These are phyloP conservation scores for Speleostelium caveatum DNA, from an alignment of 78 protist genomes.

Conservation along the genomic window DNA sequence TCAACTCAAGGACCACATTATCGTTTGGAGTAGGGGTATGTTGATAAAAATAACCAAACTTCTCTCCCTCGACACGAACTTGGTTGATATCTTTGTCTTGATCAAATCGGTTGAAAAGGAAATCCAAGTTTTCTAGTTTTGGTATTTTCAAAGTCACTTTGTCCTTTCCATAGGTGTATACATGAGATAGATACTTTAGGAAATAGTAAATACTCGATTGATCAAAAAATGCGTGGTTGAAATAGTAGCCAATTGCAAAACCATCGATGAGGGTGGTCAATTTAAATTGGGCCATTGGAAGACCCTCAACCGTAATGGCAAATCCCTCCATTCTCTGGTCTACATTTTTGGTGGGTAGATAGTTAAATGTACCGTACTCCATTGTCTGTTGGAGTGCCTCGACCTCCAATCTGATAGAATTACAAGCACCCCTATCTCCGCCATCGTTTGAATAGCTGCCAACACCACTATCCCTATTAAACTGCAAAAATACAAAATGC, in stretches of 20 bases:
- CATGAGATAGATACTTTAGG: conserved; percentile 7
- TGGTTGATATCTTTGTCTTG: no score
- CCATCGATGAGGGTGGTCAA: neutral
- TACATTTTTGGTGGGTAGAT: neutral
- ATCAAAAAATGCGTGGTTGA: conserved; percentile 21
- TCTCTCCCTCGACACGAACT: neutral
- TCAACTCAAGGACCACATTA: no score
- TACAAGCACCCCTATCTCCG: no score
- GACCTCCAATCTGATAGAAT: conserved; percentile 3
- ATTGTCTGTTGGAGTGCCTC: neutral
- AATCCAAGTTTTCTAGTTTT: neutral
- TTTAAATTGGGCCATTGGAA: conserved; percentile 16
- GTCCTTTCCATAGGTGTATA: neutral
- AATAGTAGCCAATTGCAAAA: conserved; percentile 7
- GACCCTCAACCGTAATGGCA: neutral
- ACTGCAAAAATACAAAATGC: neutral
- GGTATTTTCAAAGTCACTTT: neutral
- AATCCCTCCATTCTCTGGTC: neutral
- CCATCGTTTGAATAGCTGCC: neutral
- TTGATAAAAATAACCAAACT: neutral
- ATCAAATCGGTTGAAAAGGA: no score
- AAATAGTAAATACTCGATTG: conserved; percentile 11
- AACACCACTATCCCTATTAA: no score
- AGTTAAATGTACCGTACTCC: neutral
- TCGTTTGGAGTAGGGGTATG: neutral